Percentiles rank a stretch among this genome's conserved stretches.
phyloP scores from a whole-genome alignment of 1,139 yeast species.

The Candida pseudoviswanathii region DNA sequence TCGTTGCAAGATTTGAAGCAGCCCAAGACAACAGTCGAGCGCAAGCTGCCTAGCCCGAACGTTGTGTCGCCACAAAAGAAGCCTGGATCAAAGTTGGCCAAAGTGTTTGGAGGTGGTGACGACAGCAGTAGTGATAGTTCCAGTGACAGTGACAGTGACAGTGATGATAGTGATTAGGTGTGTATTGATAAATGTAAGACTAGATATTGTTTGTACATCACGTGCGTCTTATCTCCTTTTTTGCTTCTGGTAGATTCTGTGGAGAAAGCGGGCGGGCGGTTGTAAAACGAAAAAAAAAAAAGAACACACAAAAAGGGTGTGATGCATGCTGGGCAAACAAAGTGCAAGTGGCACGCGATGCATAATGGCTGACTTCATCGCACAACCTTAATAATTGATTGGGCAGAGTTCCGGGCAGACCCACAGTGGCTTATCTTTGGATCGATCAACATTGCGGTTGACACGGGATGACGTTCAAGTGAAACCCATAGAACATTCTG shows the following conservation, averaged over 20 bases:
- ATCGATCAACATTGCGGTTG: too few species aligned
- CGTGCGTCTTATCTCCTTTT: background rate
- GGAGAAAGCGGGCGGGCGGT: background rate
- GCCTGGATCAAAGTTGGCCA: background rate
- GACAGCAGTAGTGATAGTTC: conserved; percentile 3
- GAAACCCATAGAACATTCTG: too few species aligned
- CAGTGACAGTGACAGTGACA: background rate
- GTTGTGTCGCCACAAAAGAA: background rate
- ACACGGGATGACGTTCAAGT: too few species aligned
- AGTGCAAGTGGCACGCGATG: background rate
- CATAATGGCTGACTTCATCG: background rate
- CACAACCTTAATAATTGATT: background rate
- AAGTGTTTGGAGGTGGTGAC: background rate
- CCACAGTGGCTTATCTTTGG: too few species aligned
- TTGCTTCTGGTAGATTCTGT: background rate
- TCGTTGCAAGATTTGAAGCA: conserved; percentile 11
- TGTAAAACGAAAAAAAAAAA: background rate
- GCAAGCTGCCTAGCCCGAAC: background rate
- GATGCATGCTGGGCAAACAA: background rate
- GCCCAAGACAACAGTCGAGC: conserved; percentile 14
- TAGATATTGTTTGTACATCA: background rate
- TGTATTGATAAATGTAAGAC: background rate
- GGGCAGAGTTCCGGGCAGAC: too few species aligned
- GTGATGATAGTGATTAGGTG: background rate
- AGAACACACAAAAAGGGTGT: background rate